phyloP scores from a whole-genome alignment of 1,284 basidiomycete species.

The Tausonia pullulans region DNA sequence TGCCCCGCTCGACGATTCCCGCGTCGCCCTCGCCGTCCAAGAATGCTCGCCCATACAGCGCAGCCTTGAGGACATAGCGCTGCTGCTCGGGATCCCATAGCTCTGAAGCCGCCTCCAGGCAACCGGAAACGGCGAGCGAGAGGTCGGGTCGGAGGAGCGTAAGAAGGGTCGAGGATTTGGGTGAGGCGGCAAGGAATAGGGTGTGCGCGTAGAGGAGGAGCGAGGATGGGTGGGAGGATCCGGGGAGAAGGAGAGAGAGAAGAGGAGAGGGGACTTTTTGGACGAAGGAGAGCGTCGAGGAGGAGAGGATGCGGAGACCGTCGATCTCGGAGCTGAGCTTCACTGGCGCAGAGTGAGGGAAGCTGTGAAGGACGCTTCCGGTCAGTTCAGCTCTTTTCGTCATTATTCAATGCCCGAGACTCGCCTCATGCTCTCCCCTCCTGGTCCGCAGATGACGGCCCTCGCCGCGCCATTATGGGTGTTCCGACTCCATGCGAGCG shows the following conservation, averaged over 20 bases:
- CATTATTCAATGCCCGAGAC: constrained; percentile 25
- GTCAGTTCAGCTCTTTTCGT: no score
- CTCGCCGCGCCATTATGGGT: constrained; percentile 40
- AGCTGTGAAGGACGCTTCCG: constrained; percentile 40
- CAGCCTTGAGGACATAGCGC: constrained; percentile 71
- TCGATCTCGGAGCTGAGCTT: constrained; percentile 77
- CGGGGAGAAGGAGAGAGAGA: constrained; percentile 75
- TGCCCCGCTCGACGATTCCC: constrained; percentile 8
- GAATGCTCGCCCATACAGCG: constrained; percentile 88
- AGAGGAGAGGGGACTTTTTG: constrained; percentile 80
- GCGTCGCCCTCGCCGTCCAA: constrained; percentile 44
- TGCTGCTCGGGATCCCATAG: constrained; percentile 91
- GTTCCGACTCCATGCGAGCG: constrained; percentile 56
- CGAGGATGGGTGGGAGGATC: constrained; percentile 81
- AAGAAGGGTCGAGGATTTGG: constrained; percentile 33
- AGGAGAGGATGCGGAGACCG: constrained; percentile 69
- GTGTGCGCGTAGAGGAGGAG: constrained; percentile 71
- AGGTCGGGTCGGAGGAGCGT: constrained; percentile 67
- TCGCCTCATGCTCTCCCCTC: constrained; percentile 73
- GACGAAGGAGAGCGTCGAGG: constrained; percentile 73
- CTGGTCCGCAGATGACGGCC: constrained; percentile 79
- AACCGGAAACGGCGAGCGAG: constrained; percentile 76
- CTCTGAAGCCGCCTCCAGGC: constrained; percentile 82
- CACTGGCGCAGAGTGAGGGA: constrained; percentile 62
- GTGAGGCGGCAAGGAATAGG: constrained; percentile 29